A percentile compares a stretch with the other conserved stretches of the same genome.
Evolutionary conservation across 768 basidiomycete genomes (phyloP).

Genomic region (Tulasnella calospora): DNA sequence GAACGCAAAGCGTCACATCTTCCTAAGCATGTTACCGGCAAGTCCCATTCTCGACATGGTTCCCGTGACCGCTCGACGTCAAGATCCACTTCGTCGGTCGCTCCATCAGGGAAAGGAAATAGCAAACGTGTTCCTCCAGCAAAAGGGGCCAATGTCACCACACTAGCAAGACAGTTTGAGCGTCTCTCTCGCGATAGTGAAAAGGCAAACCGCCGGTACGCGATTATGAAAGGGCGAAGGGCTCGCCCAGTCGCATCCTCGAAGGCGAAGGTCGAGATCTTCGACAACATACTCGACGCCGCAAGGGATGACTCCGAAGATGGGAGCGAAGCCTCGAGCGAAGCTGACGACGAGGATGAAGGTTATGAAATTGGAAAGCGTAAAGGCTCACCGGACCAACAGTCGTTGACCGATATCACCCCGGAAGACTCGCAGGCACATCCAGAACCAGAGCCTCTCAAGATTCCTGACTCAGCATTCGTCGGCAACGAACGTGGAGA

Average conservation of each 20-base stretch:
- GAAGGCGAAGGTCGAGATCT: slow-evolving; percentile 78
- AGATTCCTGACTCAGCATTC: neutral
- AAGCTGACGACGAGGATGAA: slow-evolving; percentile 65
- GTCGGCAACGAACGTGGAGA: neutral
- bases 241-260: slow-evolving; percentile 88
- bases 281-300: slow-evolving; percentile 86
- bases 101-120: neutral
- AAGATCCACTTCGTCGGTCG: neutral
- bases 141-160: slow-evolving; percentile 69
- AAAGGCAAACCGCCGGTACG: slow-evolving; percentile 69
- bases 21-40: neutral
- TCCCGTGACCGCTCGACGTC: neutral
- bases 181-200: slow-evolving; percentile 61
- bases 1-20: neutral
- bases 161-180: slow-evolving; percentile 87
- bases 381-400: neutral
- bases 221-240: slow-evolving; percentile 78
- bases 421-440: neutral
- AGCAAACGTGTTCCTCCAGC: slow-evolving; percentile 20
- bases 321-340: slow-evolving; percentile 58
- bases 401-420: neutral
- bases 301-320: slow-evolving; percentile 67
- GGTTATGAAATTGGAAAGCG: slow-evolving; percentile 46
- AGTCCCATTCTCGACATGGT: slow-evolving; percentile 11
- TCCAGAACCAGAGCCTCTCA: neutral